Evolutionary conservation across 2,329 filamentous ascomycete genomes (phyloP).

Genomic region (Emergomyces orientalis): DNA sequence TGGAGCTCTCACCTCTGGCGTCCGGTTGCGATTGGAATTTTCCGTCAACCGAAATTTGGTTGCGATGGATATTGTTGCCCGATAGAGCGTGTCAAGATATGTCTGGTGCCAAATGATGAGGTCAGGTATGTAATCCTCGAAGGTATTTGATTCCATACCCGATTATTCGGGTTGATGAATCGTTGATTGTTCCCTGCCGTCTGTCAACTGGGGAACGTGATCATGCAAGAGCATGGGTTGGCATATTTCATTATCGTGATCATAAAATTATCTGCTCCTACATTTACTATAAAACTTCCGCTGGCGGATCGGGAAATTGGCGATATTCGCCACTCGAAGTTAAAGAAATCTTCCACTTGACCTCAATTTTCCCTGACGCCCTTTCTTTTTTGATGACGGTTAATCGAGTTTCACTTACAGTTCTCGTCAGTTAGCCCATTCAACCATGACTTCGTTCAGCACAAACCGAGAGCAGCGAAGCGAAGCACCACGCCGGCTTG

Average conservation of each 20-base stretch:
- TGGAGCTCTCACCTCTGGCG: neutral
- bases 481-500: constrained; percentile 13
- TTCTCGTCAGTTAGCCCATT: constrained; percentile 5
- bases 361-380: neutral
- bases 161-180: neutral
- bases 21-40: neutral
- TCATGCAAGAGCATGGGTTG: neutral
- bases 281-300: neutral
- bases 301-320: neutral
- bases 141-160: neutral
- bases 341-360: neutral
- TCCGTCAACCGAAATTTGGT: neutral
- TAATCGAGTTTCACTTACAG: neutral
- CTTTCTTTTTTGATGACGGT: neutral
- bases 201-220: neutral
- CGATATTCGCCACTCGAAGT: neutral
- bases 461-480: neutral
- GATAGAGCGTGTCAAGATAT: neutral
- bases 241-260: neutral
- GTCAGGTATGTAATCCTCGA: neutral
- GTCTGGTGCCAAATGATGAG: neutral
- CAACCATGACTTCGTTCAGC: neutral
- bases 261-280: neutral
- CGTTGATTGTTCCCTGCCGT: neutral
- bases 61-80: neutral